Percentiles rank a stretch among this genome's conserved stretches.
Evolutionary conservation across 345 rosid species (phyloP).

Genomic region (Citrus cavaleriei): DNA sequence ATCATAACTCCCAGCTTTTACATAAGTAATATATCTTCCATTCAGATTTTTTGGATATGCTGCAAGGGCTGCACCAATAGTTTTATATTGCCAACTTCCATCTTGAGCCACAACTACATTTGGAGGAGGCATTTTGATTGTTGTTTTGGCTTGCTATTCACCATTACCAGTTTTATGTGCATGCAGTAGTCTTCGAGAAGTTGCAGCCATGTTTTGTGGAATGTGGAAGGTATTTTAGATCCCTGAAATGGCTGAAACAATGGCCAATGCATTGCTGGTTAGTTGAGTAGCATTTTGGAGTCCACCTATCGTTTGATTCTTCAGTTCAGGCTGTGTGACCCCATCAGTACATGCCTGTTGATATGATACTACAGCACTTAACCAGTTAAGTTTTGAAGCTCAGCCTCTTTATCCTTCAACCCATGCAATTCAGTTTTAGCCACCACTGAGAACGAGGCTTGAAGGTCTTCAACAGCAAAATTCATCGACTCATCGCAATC

Average conservation of each 20-base stretch:
- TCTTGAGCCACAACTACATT: conserved; percentile 48
- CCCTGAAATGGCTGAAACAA: conserved; percentile 25
- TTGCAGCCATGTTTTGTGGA: not conserved
- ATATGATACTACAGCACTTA: conserved; percentile 45
- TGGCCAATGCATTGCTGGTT: conserved; percentile 48
- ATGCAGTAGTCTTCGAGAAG: conserved; percentile 16
- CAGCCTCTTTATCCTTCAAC: conserved; percentile 19
- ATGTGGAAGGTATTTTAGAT: conserved; percentile 27
- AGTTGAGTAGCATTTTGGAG: conserved; percentile 33
- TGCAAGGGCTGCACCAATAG: conserved; percentile 37
- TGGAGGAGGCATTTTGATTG: conserved; percentile 18
- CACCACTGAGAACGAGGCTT: conserved; percentile 34
- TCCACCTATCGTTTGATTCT: conserved; percentile 11
- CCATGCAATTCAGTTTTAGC: conserved; percentile 26
- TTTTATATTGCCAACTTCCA: conserved; percentile 44
- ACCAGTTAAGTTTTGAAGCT: conserved; percentile 33
- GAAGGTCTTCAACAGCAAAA: conserved; percentile 40
- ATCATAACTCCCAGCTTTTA: conserved; percentile 60
- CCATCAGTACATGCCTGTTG: conserved; percentile 41
- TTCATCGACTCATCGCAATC: conserved; percentile 45
- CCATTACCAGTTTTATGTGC: not conserved
- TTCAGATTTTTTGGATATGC: conserved; percentile 29
- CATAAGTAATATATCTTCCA: conserved; percentile 53
- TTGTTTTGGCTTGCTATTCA: conserved; percentile 12
- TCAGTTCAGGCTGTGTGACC: conserved; percentile 15